Percentiles rank a stretch among this genome's conserved stretches.
Conservation (phyloP, 208 protist species). For the Trypanosoma caninum region DNA sequence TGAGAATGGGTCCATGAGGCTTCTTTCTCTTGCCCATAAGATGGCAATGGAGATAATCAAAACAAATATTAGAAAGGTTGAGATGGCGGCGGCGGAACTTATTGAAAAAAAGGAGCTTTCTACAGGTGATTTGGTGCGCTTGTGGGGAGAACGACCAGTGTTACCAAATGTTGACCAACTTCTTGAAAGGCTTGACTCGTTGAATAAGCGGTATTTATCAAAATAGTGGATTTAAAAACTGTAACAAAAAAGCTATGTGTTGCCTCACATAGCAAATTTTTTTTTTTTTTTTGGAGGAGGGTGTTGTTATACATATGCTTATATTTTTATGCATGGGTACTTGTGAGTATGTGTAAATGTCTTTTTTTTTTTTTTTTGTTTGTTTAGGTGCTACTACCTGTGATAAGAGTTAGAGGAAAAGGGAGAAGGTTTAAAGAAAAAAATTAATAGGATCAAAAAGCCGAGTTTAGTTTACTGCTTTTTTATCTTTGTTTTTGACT, state of each 20-base stretch:
- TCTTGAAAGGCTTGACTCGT: constrained; percentile 28
- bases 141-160: constrained; percentile 74
- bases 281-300: no score
- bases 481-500: background rate
- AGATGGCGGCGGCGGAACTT: constrained; percentile 42
- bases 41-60: constrained; percentile 52
- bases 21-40: constrained; percentile 64
- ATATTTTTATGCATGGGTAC: background rate
- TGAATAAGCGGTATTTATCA: constrained; percentile 17
- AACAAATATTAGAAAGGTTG: constrained; percentile 54
- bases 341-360: background rate
- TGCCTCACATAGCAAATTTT: no score
- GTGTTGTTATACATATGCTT: background rate
- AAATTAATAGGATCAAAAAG: constrained; percentile 15
- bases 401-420: constrained; percentile 12
- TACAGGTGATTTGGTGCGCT: constrained; percentile 57
- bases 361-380: constrained; percentile 7
- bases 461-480: constrained; percentile 24
- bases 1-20: constrained; percentile 65
- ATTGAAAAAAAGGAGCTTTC: constrained; percentile 81
- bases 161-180: constrained; percentile 59
- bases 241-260: background rate
- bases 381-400: constrained; percentile 17
- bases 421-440: constrained; percentile 13
- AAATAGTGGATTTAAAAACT: background rate